Conservation (phyloP, 768 basidiomycete genomes). For the Leccinum rimulosum region DNA sequence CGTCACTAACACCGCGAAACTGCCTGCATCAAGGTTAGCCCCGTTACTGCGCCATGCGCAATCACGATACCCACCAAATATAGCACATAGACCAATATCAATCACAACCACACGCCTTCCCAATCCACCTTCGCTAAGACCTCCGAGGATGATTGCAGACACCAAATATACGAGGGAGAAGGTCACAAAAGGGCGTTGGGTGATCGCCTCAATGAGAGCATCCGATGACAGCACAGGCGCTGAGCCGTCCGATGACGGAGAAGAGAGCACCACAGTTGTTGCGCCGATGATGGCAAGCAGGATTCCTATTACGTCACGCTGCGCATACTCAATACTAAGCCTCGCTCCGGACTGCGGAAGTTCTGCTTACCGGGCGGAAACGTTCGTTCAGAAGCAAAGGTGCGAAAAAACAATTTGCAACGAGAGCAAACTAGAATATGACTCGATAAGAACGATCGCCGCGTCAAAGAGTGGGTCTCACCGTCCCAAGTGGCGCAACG, state of each 20-base stretch:
- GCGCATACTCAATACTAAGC: conserved; percentile 12
- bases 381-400: conserved; percentile 80
- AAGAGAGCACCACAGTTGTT: conserved; percentile 85
- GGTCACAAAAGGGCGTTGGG: conserved; percentile 67
- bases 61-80: conserved; percentile 55
- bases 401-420: conserved; percentile 93
- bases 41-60: neutral
- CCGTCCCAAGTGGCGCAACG: conserved; percentile 94
- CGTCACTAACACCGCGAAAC: conserved; percentile 91
- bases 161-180: conserved; percentile 67
- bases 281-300: conserved; percentile 83
- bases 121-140: conserved; percentile 59
- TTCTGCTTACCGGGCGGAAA: conserved; percentile 64
- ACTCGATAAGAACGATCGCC: conserved; percentile 1
- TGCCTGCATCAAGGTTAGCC: conserved; percentile 46
- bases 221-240: conserved; percentile 56
- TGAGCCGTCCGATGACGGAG: conserved; percentile 67
- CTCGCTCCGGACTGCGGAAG: conserved; percentile 1
- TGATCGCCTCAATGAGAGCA: conserved; percentile 65
- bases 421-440: conserved; percentile 71
- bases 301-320: conserved; percentile 81
- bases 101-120: conserved; percentile 75
- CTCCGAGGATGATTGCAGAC: conserved; percentile 54
- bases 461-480: conserved; percentile 36
- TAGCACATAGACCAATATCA: conserved; percentile 84